Conservation (phyloP, 345 rosid species). For the Zanthoxylum bungeanum region DNA sequence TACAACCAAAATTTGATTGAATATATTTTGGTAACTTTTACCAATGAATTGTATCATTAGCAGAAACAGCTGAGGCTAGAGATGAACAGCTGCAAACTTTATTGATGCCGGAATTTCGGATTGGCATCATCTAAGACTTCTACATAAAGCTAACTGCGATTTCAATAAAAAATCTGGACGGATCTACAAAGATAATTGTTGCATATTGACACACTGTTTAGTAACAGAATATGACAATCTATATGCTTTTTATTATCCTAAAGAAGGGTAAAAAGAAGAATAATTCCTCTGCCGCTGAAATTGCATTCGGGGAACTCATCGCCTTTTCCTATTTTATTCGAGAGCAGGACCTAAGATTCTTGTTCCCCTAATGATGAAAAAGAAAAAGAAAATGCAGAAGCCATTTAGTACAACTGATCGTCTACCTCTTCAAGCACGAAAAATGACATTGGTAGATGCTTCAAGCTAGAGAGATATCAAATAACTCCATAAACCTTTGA, state of each 20-base stretch:
- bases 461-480: conserved; percentile 76
- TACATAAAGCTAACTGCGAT: background rate
- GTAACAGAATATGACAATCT: conserved; percentile 5
- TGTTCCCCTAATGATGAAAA: conserved; percentile 24
- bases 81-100: background rate
- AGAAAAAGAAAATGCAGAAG: conserved; percentile 8
- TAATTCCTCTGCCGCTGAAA: conserved; percentile 27
- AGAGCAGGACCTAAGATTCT: conserved; percentile 24
- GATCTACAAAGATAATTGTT: background rate
- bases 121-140: conserved; percentile 1
- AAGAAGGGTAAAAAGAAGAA: conserved; percentile 19
- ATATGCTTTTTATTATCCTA: conserved; percentile 12
- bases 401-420: conserved; percentile 18
- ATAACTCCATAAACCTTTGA: conserved; percentile 90
- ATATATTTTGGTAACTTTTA: background rate
- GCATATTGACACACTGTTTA: conserved; percentile 1
- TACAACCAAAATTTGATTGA: background rate
- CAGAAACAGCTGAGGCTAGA: background rate
- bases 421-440: conserved; percentile 57
- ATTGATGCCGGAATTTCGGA: conserved; percentile 2
- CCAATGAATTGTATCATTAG: conserved; percentile 3
- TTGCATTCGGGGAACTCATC: conserved; percentile 35
- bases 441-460: conserved; percentile 63
- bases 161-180: conserved; percentile 1
- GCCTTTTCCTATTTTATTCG: conserved; percentile 40